Evolutionary conservation across 352 stramenopile genomes (phyloP).

Genomic region (Phytopythium delawarense): DNA sequence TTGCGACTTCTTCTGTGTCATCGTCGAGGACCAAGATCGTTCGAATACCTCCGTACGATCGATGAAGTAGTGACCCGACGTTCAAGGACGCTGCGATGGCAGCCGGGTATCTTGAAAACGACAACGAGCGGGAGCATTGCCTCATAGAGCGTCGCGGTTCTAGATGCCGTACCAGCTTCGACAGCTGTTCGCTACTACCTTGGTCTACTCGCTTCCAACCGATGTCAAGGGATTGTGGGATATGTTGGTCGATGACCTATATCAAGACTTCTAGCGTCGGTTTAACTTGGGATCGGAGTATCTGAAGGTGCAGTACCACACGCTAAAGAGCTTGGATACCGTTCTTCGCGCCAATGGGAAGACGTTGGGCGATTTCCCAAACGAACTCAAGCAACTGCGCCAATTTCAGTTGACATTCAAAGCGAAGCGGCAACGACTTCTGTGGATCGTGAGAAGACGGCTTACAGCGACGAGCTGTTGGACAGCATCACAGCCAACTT

Average conservation of each 20-base stretch:
- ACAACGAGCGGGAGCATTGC: slow-evolving; percentile 15
- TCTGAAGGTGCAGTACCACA: slow-evolving; percentile 11
- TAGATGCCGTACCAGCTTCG: slow-evolving; percentile 25
- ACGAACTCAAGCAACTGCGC: slow-evolving; percentile 3
- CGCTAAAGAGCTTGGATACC: slow-evolving; percentile 10
- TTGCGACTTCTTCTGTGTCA: slow-evolving; percentile 22
- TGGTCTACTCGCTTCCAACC: slow-evolving; percentile 12
- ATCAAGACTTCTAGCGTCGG: slow-evolving; percentile 4
- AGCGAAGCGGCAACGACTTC: slow-evolving; percentile 8
- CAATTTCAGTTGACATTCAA: background rate
- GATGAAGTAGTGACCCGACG: slow-evolving; percentile 6
- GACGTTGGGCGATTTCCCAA: slow-evolving; percentile 7
- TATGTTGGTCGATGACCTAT: slow-evolving; percentile 15
- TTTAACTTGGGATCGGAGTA: background rate
- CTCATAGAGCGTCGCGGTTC: slow-evolving; percentile 9
- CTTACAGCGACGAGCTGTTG: slow-evolving; percentile 7
- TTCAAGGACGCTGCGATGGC: slow-evolving; percentile 12
- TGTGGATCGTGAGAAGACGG: background rate
- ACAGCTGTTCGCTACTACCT: slow-evolving; percentile 24
- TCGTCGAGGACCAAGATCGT: slow-evolving; percentile 14
- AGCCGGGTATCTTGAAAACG: slow-evolving; percentile 16
- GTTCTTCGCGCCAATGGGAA: slow-evolving; percentile 7
- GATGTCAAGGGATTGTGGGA: slow-evolving; percentile 14
- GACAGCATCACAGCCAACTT: slow-evolving; percentile 4
- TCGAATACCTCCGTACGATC: slow-evolving; percentile 18